Conservation (phyloP, 2,329 filamentous ascomycete species). For the Paecilomyces niveus region DNA sequence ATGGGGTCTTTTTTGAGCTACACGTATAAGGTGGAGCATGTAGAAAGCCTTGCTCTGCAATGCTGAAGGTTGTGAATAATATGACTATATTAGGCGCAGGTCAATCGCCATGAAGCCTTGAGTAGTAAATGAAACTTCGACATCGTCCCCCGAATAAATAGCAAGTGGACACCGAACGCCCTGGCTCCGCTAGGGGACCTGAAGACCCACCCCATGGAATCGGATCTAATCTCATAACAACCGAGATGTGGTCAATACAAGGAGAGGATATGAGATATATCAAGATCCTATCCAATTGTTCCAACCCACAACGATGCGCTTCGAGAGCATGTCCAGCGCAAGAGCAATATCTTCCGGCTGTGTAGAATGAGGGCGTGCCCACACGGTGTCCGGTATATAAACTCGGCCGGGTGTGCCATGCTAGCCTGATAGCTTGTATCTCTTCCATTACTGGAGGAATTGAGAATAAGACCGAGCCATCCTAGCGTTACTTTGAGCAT, state of each 20-base stretch:
- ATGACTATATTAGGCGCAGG: neutral
- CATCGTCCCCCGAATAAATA: neutral
- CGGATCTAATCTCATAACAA: neutral
- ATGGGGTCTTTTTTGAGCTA: neutral
- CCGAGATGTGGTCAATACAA: neutral
- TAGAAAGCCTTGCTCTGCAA: neutral
- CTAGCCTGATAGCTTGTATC: neutral
- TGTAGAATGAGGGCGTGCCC: neutral
- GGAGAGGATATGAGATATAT: neutral
- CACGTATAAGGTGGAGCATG: neutral
- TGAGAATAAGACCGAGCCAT: neutral
- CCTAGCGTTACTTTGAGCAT: conserved; percentile 11
- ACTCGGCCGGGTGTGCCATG: neutral
- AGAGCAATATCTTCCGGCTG: neutral
- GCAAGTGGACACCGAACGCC: neutral
- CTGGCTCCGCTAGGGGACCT: neutral
- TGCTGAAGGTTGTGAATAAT: neutral
- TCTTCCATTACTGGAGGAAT: neutral
- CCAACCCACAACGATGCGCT: neutral
- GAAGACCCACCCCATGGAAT: neutral
- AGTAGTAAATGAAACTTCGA: neutral
- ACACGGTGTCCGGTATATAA: neutral
- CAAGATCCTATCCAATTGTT: neutral
- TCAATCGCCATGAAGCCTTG: neutral
- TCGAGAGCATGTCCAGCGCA: neutral